Conservation (phyloP, 495 filamentous ascomycete species). For the Penicillium maclennaniae region DNA sequence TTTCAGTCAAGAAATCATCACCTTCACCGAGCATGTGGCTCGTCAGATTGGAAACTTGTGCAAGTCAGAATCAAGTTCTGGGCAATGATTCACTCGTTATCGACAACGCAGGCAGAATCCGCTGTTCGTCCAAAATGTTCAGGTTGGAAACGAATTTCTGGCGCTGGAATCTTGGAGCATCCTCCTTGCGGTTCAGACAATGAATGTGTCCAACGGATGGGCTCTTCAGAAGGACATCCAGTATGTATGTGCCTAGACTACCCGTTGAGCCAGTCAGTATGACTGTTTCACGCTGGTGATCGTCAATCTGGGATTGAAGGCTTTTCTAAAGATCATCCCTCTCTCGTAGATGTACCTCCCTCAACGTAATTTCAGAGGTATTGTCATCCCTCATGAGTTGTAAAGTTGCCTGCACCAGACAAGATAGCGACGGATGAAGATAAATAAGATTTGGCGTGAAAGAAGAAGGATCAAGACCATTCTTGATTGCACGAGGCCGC, state of each 20-base stretch:
- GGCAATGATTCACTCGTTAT: too few relatives aligned
- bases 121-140: too few relatives aligned
- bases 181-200: conserved; percentile 8
- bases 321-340: neutral
- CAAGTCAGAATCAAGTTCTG: too few relatives aligned
- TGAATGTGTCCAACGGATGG: neutral
- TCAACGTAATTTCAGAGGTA: neutral
- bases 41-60: neutral
- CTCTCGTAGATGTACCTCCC: neutral
- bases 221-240: conserved; percentile 6
- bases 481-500: conserved; percentile 10
- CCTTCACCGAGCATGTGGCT: neutral
- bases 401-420: conserved; percentile 1
- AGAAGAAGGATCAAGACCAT: conserved; percentile 7
- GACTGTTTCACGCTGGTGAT: conserved; percentile 6
- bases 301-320: neutral
- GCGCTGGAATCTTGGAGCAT: neutral
- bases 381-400: conserved; percentile 3
- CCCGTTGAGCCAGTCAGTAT: conserved; percentile 15
- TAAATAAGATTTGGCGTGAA: conserved; percentile 17
- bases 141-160: neutral
- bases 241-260: conserved; percentile 9
- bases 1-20: conserved; percentile 10
- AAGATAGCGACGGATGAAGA: conserved; percentile 10
- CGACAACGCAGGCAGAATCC: too few relatives aligned